These are phyloP conservation scores for Pseudogymnoascus sp. DNA, from an alignment of 2,329 filamentous ascomycete species.

Conservation along the genomic window DNA sequence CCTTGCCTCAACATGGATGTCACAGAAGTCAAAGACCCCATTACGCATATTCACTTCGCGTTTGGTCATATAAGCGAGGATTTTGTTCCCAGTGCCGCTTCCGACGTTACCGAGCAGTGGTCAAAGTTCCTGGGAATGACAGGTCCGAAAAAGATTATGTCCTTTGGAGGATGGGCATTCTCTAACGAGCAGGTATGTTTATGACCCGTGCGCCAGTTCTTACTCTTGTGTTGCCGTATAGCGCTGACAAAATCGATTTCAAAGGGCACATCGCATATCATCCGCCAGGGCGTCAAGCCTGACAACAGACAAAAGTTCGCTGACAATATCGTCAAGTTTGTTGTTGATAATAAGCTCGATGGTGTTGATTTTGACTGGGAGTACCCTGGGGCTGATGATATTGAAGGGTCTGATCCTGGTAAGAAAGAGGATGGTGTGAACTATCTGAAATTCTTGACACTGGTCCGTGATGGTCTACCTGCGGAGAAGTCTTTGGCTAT, in stretches of 20 bases:
- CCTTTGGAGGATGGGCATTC: slow-evolving; percentile 40
- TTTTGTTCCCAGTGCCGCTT: slow-evolving; percentile 25
- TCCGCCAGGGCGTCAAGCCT: slow-evolving; percentile 31
- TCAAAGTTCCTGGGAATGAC: slow-evolving; percentile 28
- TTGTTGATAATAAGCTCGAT: slow-evolving; percentile 29
- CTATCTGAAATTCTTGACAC: slow-evolving; percentile 30
- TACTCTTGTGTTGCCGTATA: too few relatives aligned
- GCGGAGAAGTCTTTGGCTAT: slow-evolving; percentile 24
- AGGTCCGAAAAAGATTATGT: slow-evolving; percentile 33
- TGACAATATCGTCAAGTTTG: slow-evolving; percentile 30
- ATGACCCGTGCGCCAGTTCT: too few relatives aligned
- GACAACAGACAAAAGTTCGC: slow-evolving; percentile 31
- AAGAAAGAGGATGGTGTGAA: slow-evolving; percentile 27
- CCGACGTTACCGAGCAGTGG: slow-evolving; percentile 26
- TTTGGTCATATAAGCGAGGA: slow-evolving; percentile 31
- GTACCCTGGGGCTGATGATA: slow-evolving; percentile 31
- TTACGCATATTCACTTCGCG: slow-evolving; percentile 28
- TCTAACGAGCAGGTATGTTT: slow-evolving; percentile 29
- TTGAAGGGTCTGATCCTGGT: slow-evolving; percentile 32
- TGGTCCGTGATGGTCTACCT: slow-evolving; percentile 22
- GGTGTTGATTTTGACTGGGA: slow-evolving; percentile 37
- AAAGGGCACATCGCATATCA: slow-evolving; percentile 30
- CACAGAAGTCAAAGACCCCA: slow-evolving; percentile 15
- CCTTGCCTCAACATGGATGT: slow-evolving; percentile 25
- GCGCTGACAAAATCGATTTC: too few relatives aligned